These are phyloP conservation scores for Endocladia muricata DNA, from an alignment of 31 red algal species.

Conservation along the genomic window DNA sequence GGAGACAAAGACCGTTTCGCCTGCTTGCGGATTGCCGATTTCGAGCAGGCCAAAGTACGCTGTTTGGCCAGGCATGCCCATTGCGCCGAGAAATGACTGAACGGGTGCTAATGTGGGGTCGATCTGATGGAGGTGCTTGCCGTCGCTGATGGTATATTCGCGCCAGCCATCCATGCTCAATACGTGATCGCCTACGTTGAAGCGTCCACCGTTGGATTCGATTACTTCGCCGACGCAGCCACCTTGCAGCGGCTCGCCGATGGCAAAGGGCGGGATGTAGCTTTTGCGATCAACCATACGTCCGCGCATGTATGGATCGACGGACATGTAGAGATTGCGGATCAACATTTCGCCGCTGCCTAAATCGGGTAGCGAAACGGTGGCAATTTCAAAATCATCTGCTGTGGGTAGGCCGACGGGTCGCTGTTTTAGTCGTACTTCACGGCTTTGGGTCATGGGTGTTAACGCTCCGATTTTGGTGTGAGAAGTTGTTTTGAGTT, in stretches of 20 bases:
- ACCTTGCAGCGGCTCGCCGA: slow-evolving; percentile 59
- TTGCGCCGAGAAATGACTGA: slow-evolving; percentile 31
- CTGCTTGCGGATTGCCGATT: slow-evolving; percentile 35
- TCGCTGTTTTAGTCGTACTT: too few relatives aligned
- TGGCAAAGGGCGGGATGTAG: slow-evolving; percentile 54
- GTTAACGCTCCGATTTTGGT: too few relatives aligned
- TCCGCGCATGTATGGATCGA: slow-evolving; percentile 68
- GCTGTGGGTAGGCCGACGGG: too few relatives aligned
- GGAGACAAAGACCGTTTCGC: slow-evolving; percentile 76
- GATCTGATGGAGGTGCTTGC: slow-evolving; percentile 15
- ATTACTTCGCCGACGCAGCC: slow-evolving; percentile 57
- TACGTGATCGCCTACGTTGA: slow-evolving; percentile 58
- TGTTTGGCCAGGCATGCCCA: slow-evolving; percentile 72
- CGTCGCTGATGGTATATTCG: slow-evolving; percentile 20
- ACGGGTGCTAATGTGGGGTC: background rate
- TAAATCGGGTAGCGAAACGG: too few relatives aligned
- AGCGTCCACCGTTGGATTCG: background rate
- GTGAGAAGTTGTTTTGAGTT: too few relatives aligned
- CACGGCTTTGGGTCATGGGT: too few relatives aligned
- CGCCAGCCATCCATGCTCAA: slow-evolving; percentile 58
- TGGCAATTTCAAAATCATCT: too few relatives aligned
- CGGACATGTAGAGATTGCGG: slow-evolving; percentile 51
- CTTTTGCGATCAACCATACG: slow-evolving; percentile 34
- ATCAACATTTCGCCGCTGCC: too few relatives aligned
- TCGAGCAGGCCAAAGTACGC: slow-evolving; percentile 81